phyloP scores from a whole-genome alignment of 1,284 basidiomycete genomes.

The Leucoagaricus sp. region DNA sequence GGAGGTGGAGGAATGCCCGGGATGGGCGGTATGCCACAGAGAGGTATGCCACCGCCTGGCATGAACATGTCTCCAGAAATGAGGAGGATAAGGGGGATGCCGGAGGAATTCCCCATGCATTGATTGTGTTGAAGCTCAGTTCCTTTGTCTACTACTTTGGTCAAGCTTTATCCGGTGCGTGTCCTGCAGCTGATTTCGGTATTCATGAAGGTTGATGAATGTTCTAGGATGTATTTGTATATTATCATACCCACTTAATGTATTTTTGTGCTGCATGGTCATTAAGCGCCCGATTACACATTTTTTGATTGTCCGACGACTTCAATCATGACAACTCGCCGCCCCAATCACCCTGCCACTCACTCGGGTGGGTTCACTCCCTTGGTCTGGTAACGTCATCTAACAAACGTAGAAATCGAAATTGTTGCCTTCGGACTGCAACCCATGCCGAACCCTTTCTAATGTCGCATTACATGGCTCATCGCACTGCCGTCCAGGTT shows the following conservation, averaged over 20 bases:
- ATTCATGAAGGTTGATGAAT: background rate
- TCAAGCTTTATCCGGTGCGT: conserved; percentile 8
- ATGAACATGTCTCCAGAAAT: conserved; percentile 29
- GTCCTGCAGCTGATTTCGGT: conserved; percentile 6
- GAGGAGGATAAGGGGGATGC: conserved; percentile 30
- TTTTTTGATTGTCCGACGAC: background rate
- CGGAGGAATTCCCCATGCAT: conserved; percentile 31
- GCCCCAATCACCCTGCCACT: background rate
- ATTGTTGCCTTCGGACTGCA: background rate
- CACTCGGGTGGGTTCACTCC: background rate
- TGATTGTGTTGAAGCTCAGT: conserved; percentile 10
- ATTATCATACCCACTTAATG: conserved; percentile 5
- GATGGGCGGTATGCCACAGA: conserved; percentile 18
- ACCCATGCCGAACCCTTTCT: background rate
- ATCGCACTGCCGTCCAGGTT: background rate
- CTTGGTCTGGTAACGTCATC: background rate
- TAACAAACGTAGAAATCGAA: background rate
- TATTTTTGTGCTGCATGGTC: background rate
- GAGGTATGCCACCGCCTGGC: conserved; percentile 21
- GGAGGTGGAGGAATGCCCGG: conserved; percentile 23
- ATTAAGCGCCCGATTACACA: background rate
- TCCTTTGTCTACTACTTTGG: background rate
- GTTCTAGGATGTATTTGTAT: background rate
- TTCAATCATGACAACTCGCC: background rate
- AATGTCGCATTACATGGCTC: background rate